Conservation (phyloP, 1,139 yeast species). For the Lodderomyces parapsilosis region DNA sequence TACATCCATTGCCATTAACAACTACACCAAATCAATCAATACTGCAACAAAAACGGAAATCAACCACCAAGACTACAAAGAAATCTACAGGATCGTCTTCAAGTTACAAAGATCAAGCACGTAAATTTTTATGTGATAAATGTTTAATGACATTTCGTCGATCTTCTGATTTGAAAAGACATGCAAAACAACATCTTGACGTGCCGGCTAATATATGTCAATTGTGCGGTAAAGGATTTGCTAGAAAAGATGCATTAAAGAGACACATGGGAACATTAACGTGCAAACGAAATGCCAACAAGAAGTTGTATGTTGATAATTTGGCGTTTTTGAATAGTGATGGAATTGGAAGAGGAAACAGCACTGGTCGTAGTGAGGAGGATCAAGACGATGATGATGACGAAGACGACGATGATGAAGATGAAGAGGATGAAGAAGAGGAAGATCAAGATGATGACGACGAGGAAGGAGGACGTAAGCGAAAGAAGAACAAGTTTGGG, state of each 20-base stretch:
- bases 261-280: slow-evolving; percentile 72
- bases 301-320: slow-evolving; percentile 37
- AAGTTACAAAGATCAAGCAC: slow-evolving; percentile 14
- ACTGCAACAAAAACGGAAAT: slow-evolving; percentile 6
- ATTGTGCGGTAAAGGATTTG: slow-evolving; percentile 77
- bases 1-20: not conserved
- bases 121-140: slow-evolving; percentile 44
- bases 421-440: slow-evolving; percentile 5
- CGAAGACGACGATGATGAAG: slow-evolving; percentile 6
- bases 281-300: slow-evolving; percentile 66
- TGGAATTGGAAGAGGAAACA: not conserved
- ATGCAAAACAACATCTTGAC: slow-evolving; percentile 57
- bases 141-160: slow-evolving; percentile 61
- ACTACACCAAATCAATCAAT: not conserved
- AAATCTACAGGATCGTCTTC: not conserved
- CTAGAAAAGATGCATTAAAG: slow-evolving; percentile 76
- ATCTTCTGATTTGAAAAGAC: slow-evolving; percentile 64
- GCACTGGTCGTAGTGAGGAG: not conserved
- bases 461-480: slow-evolving; percentile 1
- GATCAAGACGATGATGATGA: slow-evolving; percentile 7
- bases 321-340: slow-evolving; percentile 23
- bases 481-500: not conserved
- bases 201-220: slow-evolving; percentile 71
- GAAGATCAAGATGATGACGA: slow-evolving; percentile 7
- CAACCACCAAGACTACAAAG: slow-evolving; percentile 1